Percentiles rank a stretch among this genome's conserved stretches.
phyloP scores from a whole-genome alignment of 441 rosid species.

The Dalechampia spathulata region DNA sequence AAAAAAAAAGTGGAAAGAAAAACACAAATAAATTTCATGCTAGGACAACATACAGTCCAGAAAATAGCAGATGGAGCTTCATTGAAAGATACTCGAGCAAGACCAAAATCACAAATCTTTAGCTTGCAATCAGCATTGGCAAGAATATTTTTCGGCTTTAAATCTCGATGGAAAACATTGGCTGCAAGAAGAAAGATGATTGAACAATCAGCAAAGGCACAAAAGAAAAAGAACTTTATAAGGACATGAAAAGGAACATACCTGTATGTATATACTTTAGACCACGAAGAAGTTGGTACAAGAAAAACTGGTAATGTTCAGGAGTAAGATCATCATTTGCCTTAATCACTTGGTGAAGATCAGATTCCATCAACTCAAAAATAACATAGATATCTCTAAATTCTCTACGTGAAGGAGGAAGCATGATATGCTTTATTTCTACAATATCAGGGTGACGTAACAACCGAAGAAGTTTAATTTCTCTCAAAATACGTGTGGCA shows the following conservation, averaged over 20 bases:
- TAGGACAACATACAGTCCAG: constrained; percentile 76
- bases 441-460: constrained; percentile 93
- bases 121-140: constrained; percentile 98
- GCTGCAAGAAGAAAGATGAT: constrained; percentile 45
- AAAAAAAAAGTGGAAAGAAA: not conserved
- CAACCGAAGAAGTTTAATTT: constrained; percentile 81
- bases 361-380: constrained; percentile 97
- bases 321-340: constrained; percentile 95
- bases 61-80: constrained; percentile 97
- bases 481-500: constrained; percentile 89
- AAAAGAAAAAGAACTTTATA: constrained; percentile 1
- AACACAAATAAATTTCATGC: constrained; percentile 1
- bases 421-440: constrained; percentile 88
- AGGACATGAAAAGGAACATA: constrained; percentile 18
- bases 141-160: constrained; percentile 94
- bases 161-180: constrained; percentile 92
- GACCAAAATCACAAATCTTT: constrained; percentile 98
- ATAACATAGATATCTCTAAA: constrained; percentile 90
- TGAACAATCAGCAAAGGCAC: constrained; percentile 11
- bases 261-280: constrained; percentile 92
- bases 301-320: constrained; percentile 92
- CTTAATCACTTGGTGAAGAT: constrained; percentile 92
- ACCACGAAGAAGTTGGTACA: constrained; percentile 97
- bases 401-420: constrained; percentile 91
- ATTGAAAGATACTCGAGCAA: constrained; percentile 92